phyloP scores from a whole-genome alignment of 1,284 basidiomycete species.

The Fomitopsis palustris region DNA sequence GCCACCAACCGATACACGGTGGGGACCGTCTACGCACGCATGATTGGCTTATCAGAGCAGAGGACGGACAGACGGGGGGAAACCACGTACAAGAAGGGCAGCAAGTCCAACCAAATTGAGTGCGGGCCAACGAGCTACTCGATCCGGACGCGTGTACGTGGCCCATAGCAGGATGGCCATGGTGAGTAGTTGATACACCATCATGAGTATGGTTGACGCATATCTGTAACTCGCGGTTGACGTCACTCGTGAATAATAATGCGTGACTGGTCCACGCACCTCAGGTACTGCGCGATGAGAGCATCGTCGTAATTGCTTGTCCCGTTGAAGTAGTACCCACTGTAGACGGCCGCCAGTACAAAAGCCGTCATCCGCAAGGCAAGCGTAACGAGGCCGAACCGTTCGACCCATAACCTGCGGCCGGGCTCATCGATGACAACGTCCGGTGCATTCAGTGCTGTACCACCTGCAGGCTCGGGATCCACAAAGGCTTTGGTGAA shows the following conservation, averaged over 20 bases:
- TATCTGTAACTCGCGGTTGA: slow-evolving; percentile 7
- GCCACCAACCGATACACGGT: slow-evolving; percentile 37
- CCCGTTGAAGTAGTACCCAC: slow-evolving; percentile 19
- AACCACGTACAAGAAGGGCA: slow-evolving; percentile 15
- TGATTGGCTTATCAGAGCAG: neutral
- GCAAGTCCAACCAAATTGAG: slow-evolving; percentile 1
- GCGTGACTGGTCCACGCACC: slow-evolving; percentile 10
- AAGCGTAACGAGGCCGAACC: no score
- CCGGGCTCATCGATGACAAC: no score
- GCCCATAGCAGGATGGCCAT: no score
- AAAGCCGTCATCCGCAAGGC: slow-evolving; percentile 17
- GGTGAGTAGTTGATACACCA: no score
- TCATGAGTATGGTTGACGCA: slow-evolving; percentile 7
- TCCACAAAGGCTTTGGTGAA: no score
- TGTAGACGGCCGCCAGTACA: slow-evolving; percentile 25
- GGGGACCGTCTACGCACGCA: slow-evolving; percentile 18
- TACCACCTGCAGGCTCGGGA: no score
- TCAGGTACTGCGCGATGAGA: slow-evolving; percentile 16
- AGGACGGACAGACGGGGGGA: neutral
- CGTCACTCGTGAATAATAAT: no score
- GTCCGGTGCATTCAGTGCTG: no score
- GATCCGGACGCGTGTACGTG: no score
- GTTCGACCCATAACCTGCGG: no score
- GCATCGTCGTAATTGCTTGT: slow-evolving; percentile 12
- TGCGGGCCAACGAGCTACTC: no score